Percentiles rank a stretch among this genome's conserved stretches.
phyloP scores from a whole-genome alignment of 768 basidiomycete genomes.

The Mycena galopus region DNA sequence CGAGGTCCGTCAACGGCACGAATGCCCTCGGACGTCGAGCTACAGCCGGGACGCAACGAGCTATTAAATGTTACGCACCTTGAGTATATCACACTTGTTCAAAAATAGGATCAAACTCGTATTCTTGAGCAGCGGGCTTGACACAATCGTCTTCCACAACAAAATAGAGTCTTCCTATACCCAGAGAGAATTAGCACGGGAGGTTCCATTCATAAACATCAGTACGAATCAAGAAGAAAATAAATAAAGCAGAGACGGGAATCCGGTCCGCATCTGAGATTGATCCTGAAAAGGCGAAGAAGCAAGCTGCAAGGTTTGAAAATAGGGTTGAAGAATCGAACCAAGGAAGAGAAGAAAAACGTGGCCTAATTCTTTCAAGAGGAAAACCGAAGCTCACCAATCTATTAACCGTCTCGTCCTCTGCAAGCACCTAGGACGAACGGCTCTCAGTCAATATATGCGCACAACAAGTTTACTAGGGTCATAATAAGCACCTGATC shows the following conservation, averaged over 20 bases:
- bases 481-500: constrained; percentile 50
- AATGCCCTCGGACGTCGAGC: not conserved
- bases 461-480: not conserved
- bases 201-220: not conserved
- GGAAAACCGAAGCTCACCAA: constrained; percentile 14
- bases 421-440: constrained; percentile 45
- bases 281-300: not conserved
- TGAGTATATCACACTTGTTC: constrained; percentile 64
- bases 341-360: not conserved
- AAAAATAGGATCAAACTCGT: constrained; percentile 61
- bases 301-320: not conserved
- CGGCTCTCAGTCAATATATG: not conserved
- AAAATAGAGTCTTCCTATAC: constrained; percentile 56
- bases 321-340: not conserved
- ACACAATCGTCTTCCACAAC: constrained; percentile 62
- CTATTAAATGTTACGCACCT: constrained; percentile 6
- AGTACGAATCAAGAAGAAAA: not conserved
- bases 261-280: not conserved
- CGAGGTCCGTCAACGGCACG: not conserved
- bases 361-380: not conserved
- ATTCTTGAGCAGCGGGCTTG: constrained; percentile 59
- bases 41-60: not conserved
- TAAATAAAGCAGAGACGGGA: not conserved
- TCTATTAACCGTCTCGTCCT: constrained; percentile 34
- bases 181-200: not conserved